Percentiles rank a stretch among this genome's conserved stretches.
These are phyloP conservation scores for Aspergillus pseudoterreus DNA, from an alignment of 2,329 filamentous ascomycete species.

Conservation along the genomic window DNA sequence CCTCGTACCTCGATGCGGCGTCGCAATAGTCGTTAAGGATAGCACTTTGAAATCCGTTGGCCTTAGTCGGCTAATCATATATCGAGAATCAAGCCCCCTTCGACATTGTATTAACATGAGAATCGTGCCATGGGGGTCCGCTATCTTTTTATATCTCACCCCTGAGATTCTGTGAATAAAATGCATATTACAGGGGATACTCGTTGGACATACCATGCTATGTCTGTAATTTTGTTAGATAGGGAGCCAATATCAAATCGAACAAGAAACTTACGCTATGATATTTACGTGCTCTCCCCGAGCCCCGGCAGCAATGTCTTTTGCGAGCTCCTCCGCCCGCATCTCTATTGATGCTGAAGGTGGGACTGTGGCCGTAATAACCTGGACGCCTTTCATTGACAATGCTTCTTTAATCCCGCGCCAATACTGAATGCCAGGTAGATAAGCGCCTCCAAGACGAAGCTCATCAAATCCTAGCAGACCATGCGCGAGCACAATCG, in stretches of 20 bases:
- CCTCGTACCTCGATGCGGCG: conserved; percentile 52
- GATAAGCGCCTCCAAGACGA: conserved; percentile 48
- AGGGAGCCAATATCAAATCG: background rate
- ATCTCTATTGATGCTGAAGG: conserved; percentile 58
- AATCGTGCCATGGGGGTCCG: background rate
- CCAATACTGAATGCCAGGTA: conserved; percentile 63
- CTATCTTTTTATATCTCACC: conserved; percentile 23
- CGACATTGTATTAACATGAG: conserved; percentile 8
- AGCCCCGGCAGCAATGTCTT: conserved; percentile 52
- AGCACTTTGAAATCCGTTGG: conserved; percentile 71
- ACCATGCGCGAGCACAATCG: conserved; percentile 63
- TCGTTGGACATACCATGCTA: conserved; percentile 44
- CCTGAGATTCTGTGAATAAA: conserved; percentile 21
- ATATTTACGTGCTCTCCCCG: conserved; percentile 60
- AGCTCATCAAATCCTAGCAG: conserved; percentile 64
- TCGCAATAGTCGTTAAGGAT: conserved; percentile 61
- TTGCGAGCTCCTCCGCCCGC: conserved; percentile 52
- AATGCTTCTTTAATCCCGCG: conserved; percentile 60
- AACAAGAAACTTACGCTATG: conserved; percentile 50
- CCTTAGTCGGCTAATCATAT: conserved; percentile 59
- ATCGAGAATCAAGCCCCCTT: conserved; percentile 61
- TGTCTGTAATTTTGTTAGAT: conserved; percentile 29
- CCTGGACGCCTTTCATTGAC: conserved; percentile 53
- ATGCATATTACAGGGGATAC: background rate
- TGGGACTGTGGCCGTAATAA: conserved; percentile 59